Percentiles rank a stretch among this genome's conserved stretches.
Conservation (phyloP, 129 eudicot species). For the Flaveria robusta region DNA sequence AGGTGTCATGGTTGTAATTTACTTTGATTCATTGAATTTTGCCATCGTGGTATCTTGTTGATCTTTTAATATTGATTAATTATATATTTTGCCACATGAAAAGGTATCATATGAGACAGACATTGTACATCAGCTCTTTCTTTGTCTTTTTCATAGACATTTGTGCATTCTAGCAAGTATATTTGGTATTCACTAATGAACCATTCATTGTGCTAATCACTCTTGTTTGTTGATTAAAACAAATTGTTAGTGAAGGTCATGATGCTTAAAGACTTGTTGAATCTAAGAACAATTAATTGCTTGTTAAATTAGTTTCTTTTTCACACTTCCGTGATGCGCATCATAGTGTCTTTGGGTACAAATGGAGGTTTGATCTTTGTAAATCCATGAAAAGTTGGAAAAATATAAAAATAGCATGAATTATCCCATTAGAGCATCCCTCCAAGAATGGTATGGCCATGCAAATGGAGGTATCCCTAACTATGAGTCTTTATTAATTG, state of each 20-base stretch:
- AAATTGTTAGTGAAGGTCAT: background rate
- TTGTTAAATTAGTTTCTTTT: too few relatives aligned
- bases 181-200: background rate
- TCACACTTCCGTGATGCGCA: too few relatives aligned
- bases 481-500: too few relatives aligned
- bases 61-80: constrained; percentile 25
- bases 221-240: background rate
- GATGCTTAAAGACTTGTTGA: background rate
- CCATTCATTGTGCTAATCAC: background rate
- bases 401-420: too few relatives aligned
- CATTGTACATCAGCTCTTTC: constrained; percentile 8
- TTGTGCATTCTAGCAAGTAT: background rate
- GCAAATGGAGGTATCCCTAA: too few relatives aligned
- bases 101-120: constrained; percentile 9
- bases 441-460: too few relatives aligned
- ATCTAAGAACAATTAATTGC: background rate
- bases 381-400: too few relatives aligned
- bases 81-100: constrained; percentile 10
- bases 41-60: constrained; percentile 26
- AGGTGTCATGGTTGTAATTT: constrained; percentile 14
- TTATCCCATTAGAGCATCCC: too few relatives aligned
- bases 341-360: too few relatives aligned
- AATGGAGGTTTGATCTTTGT: too few relatives aligned
- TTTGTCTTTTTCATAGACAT: background rate
- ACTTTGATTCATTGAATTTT: constrained; percentile 14